Evolutionary conservation across 495 filamentous ascomycete genomes (phyloP).

Genomic region (Penicillium taxi): DNA sequence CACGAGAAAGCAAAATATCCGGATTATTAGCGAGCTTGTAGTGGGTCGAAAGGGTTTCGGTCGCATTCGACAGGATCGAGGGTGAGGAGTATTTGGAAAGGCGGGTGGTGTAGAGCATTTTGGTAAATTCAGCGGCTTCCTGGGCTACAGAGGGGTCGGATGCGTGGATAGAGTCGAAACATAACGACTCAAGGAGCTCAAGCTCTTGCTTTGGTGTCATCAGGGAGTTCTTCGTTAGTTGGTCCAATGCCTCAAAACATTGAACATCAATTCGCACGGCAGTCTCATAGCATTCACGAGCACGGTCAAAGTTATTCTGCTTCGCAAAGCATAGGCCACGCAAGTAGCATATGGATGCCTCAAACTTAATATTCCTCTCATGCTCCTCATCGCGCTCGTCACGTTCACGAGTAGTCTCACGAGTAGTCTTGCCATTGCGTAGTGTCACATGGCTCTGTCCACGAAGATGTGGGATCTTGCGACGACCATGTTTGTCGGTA

Average conservation of each 20-base stretch:
- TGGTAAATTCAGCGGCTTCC: slow-evolving; percentile 86
- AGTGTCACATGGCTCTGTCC: slow-evolving; percentile 42
- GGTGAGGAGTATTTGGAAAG: slow-evolving; percentile 95
- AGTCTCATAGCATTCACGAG: slow-evolving; percentile 97
- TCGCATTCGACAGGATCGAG: slow-evolving; percentile 70
- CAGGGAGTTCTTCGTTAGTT: slow-evolving; percentile 92
- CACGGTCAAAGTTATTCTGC: slow-evolving; percentile 94
- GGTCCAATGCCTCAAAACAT: slow-evolving; percentile 96
- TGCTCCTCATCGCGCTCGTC: slow-evolving; percentile 62
- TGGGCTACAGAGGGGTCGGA: slow-evolving; percentile 55
- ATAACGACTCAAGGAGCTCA: slow-evolving; percentile 80
- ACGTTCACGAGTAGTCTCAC: slow-evolving; percentile 36
- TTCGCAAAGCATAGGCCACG: slow-evolving; percentile 92
- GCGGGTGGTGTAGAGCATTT: slow-evolving; percentile 93
- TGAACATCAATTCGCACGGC: slow-evolving; percentile 95
- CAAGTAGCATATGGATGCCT: slow-evolving; percentile 96
- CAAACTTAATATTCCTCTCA: slow-evolving; percentile 66
- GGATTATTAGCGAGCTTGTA: slow-evolving; percentile 85
- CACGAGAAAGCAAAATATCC: slow-evolving; percentile 85
- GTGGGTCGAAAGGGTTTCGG: slow-evolving; percentile 83
- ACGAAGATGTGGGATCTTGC: slow-evolving; percentile 48
- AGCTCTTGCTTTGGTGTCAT: slow-evolving; percentile 98
- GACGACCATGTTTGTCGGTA: slow-evolving; percentile 55
- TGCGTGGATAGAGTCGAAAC: slow-evolving; percentile 73
- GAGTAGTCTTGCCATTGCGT: slow-evolving; percentile 39